Percentiles rank a stretch among this genome's conserved stretches.
These are phyloP conservation scores for Erysiphe pulchra DNA, from an alignment of 2,329 filamentous ascomycete genomes.

Conservation along the genomic window DNA sequence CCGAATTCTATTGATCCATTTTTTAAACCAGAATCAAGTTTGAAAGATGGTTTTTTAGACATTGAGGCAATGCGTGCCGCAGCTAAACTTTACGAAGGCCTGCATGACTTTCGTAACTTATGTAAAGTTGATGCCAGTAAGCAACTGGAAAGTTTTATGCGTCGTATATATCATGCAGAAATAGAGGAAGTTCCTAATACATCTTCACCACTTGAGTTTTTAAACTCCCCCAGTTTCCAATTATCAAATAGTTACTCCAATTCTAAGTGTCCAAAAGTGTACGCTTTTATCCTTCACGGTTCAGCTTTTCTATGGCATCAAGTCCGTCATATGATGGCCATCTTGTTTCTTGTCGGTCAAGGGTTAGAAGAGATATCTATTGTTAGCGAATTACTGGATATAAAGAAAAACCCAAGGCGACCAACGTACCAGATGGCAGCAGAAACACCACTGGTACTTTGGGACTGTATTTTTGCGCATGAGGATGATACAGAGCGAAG, in stretches of 20 bases:
- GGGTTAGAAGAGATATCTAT: slow-evolving; percentile 54
- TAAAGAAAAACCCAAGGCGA: slow-evolving; percentile 41
- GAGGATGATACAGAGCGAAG: slow-evolving; percentile 17
- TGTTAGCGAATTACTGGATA: slow-evolving; percentile 50
- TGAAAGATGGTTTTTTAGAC: slow-evolving; percentile 55
- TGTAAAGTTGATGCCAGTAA: slow-evolving; percentile 84
- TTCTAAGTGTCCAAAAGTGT: slow-evolving; percentile 32
- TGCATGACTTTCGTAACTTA: slow-evolving; percentile 89
- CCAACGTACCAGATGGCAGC: slow-evolving; percentile 79
- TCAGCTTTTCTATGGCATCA: slow-evolving; percentile 96
- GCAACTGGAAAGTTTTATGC: slow-evolving; percentile 61
- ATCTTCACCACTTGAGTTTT: slow-evolving; percentile 28
- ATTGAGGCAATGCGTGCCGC: slow-evolving; percentile 67
- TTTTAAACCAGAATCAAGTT: slow-evolving; percentile 9
- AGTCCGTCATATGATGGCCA: slow-evolving; percentile 76
- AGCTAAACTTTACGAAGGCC: slow-evolving; percentile 53
- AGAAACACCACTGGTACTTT: slow-evolving; percentile 73
- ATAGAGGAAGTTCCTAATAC: slow-evolving; percentile 42
- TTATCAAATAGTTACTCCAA: slow-evolving; percentile 4
- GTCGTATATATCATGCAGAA: slow-evolving; percentile 55
- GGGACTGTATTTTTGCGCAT: slow-evolving; percentile 76
- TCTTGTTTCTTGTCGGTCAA: slow-evolving; percentile 84
- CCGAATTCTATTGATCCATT: slow-evolving; percentile 23
- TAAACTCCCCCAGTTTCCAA: slow-evolving; percentile 21
- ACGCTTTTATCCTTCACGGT: slow-evolving; percentile 69